A percentile compares a stretch with the other conserved stretches of the same genome.
Evolutionary conservation across 306 rosid genomes (phyloP).

Genomic region (Cyclanthera cordifolia): DNA sequence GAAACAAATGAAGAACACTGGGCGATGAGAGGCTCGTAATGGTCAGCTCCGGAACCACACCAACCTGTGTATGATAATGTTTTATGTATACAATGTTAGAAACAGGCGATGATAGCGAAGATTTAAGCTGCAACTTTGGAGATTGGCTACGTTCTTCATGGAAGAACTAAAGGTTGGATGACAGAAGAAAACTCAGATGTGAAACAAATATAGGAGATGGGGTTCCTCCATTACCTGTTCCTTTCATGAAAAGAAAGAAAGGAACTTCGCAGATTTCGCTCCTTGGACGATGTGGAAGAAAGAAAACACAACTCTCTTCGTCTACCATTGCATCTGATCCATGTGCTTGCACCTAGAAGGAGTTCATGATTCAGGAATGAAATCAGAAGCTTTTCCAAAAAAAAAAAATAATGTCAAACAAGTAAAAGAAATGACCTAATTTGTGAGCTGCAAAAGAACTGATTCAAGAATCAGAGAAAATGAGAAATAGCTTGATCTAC

Average conservation of each 20-base stretch:
- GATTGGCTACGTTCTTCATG: not conserved
- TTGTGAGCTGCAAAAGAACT: not conserved
- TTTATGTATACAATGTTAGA: not conserved
- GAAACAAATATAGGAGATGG: not conserved
- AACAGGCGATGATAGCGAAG: not conserved
- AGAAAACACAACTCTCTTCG: slow-evolving; percentile 88
- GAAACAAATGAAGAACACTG: slow-evolving; percentile 54
- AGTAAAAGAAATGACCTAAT: not conserved
- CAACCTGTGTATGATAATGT: slow-evolving; percentile 44
- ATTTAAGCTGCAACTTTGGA: not conserved
- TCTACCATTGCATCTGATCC: slow-evolving; percentile 99
- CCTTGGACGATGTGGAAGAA: slow-evolving; percentile 95
- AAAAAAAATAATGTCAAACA: not conserved
- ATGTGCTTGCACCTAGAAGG: slow-evolving; percentile 82
- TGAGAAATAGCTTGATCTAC: not conserved
- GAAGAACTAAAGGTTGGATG: not conserved
- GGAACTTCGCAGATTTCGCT: slow-evolving; percentile 66
- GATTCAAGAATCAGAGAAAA: not conserved
- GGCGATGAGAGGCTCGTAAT: slow-evolving; percentile 89
- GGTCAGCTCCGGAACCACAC: slow-evolving; percentile 99
- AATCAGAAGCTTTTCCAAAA: slow-evolving; percentile 5
- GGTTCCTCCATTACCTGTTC: slow-evolving; percentile 56
- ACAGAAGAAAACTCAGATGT: too few relatives aligned
- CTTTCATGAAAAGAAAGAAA: slow-evolving; percentile 96
- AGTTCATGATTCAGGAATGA: slow-evolving; percentile 19